Evolutionary conservation across 129 eudicot genomes (phyloP), one percentile per base, ranked within the genome.

Genomic region (Saposhnikovia divaricata): DNA sequence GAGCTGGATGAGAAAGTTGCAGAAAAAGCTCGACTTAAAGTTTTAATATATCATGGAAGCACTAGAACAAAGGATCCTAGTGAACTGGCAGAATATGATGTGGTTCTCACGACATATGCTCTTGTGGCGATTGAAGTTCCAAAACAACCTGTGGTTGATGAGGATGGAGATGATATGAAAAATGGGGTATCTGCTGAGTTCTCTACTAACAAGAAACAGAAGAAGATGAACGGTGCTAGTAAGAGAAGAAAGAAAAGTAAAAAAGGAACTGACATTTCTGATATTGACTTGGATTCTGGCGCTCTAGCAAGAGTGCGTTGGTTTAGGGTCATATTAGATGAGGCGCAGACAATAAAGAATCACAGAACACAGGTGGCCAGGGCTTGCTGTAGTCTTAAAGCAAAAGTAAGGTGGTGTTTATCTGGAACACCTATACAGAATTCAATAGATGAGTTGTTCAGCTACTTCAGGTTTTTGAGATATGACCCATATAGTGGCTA

Each of bases 351-450:
- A 28, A 95, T 92, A 47, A 95, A 95, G 47, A 95, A 95, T 79
- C 93, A 92, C 83, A 87, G 97, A 85, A 95, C 97, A 21, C 93
- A 78, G 82, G 88, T 92, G 77, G 90, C 98, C 65, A 86, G 92
- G 88, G 92, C 98, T 9, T 95, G 98, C 83, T 92, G 94, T 83
- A 93, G 98, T 78, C 92, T 95, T 80, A 84, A 89, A 83, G 98
- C 98, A 4, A 95, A 95, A 83, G 83, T 84, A 68, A 84, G 98
- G 61, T 95, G 98, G 98, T 95, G 98, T 76, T 89, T 95, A 69
- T 94, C 98, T 8, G 98, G 98, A 83, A 92, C 98, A 11, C 98
- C 98, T 47, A 94, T 94, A 86, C 98, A 94, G 53, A 94, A 94
- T 85, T 87, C 96, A 12, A 86, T 94, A 34, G 98, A 94, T 85